phyloP scores from a whole-genome alignment of 2,329 filamentous ascomycete genomes.

The Paraphoma chrysanthemicola region DNA sequence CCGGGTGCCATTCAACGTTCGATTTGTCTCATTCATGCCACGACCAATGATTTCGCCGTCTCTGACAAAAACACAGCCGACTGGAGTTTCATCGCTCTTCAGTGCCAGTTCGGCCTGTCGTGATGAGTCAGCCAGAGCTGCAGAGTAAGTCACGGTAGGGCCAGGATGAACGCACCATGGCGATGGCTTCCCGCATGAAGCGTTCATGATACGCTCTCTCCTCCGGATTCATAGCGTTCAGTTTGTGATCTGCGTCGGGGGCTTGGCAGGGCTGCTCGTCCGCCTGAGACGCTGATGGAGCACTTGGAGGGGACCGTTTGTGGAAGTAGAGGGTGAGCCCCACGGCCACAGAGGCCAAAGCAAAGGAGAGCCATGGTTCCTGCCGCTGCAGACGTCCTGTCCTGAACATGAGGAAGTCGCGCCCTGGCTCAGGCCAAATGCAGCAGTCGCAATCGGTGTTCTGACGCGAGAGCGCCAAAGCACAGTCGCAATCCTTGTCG shows the following conservation, averaged over 20 bases:
- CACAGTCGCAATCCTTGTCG: slow-evolving; percentile 17
- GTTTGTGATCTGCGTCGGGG: slow-evolving; percentile 29
- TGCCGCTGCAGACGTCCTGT: slow-evolving; percentile 16
- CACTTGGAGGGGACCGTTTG: slow-evolving; percentile 12
- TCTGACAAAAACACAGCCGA: slow-evolving; percentile 92
- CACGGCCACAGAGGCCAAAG: slow-evolving; percentile 26
- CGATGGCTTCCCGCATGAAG: slow-evolving; percentile 86
- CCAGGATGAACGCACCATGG: slow-evolving; percentile 68
- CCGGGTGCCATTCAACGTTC: slow-evolving; percentile 70
- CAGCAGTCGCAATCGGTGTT: slow-evolving; percentile 28
- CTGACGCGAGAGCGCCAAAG: slow-evolving; percentile 15
- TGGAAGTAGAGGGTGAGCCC: slow-evolving; percentile 27
- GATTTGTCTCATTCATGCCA: slow-evolving; percentile 94
- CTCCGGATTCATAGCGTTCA: slow-evolving; percentile 40
- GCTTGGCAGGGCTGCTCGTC: slow-evolving; percentile 33
- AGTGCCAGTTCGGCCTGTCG: slow-evolving; percentile 83
- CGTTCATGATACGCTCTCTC: slow-evolving; percentile 59
- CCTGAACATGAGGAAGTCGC: slow-evolving; percentile 26
- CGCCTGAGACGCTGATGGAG: slow-evolving; percentile 12
- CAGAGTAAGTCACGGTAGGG: background rate
- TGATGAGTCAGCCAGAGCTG: slow-evolving; percentile 28
- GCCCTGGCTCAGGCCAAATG: slow-evolving; percentile 26
- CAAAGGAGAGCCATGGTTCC: slow-evolving; percentile 29
- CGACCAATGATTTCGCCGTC: slow-evolving; percentile 79
- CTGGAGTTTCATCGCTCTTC: slow-evolving; percentile 84